Evolutionary conservation across 192 early-diverging fungal species (phyloP).

Genomic region (Neocallimastix lanati): DNA sequence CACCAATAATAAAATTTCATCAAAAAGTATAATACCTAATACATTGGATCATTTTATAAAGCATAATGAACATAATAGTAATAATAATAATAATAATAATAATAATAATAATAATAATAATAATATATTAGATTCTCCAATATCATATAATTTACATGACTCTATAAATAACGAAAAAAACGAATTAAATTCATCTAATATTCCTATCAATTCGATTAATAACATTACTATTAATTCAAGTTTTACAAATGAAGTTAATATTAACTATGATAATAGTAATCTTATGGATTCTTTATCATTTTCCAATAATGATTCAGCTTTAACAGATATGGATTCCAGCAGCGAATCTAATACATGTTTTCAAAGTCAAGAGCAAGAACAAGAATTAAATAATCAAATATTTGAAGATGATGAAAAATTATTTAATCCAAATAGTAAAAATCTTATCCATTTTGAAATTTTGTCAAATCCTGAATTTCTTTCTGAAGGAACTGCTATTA

Average conservation of each 20-base stretch:
- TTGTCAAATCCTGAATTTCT: slow-evolving; percentile 91
- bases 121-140: background rate
- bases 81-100: background rate
- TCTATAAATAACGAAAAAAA: no score
- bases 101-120: background rate
- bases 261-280: background rate
- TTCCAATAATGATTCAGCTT: background rate
- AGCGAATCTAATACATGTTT: background rate
- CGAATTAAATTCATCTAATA: no score
- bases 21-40: slow-evolving; percentile 2
- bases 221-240: no score
- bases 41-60: background rate
- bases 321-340: background rate
- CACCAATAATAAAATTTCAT: slow-evolving; percentile 32
- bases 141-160: no score
- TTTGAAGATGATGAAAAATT: background rate
- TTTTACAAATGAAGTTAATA: background rate
- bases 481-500: slow-evolving; percentile 78
- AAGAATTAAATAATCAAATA: background rate
- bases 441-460: slow-evolving; percentile 55
- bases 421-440: background rate
- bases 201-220: no score
- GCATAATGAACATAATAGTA: background rate
- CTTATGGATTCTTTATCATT: background rate
- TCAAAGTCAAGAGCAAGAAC: background rate